phyloP scores from a whole-genome alignment of 352 stramenopile species.

The Aphanomyces astaci region DNA sequence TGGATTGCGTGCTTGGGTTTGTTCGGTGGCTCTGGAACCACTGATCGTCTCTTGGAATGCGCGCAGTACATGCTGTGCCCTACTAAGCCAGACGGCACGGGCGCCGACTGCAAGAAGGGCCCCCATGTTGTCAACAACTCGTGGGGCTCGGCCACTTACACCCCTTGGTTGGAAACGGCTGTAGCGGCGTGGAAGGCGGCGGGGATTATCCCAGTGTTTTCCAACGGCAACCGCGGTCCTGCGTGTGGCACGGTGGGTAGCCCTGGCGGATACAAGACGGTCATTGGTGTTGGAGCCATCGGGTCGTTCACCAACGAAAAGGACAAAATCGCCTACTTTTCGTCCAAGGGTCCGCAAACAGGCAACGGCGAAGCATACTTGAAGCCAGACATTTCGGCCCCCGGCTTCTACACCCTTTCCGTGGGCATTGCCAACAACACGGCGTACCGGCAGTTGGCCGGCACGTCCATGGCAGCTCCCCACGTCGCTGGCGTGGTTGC shows the following conservation, averaged over 20 bases:
- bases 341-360: constrained; percentile 28
- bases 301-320: constrained; percentile 23
- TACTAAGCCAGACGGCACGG: constrained; percentile 42
- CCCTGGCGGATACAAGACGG: constrained; percentile 27
- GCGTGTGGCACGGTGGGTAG: constrained; percentile 27
- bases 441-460: constrained; percentile 25
- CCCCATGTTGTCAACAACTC: constrained; percentile 36
- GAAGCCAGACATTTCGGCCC: constrained; percentile 33
- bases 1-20: constrained; percentile 50
- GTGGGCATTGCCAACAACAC: constrained; percentile 30
- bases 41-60: constrained; percentile 32
- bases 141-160: constrained; percentile 28
- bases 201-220: constrained; percentile 34
- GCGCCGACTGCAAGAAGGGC: constrained; percentile 35
- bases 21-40: constrained; percentile 15
- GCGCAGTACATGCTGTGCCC: constrained; percentile 53
- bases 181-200: constrained; percentile 30
- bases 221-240: constrained; percentile 31
- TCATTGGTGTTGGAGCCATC: constrained; percentile 33
- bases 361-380: constrained; percentile 28
- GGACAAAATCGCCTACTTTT: constrained; percentile 31
- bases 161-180: constrained; percentile 25
- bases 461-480: constrained; percentile 33
- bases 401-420: constrained; percentile 26
- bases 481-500: constrained; percentile 38